These are phyloP conservation scores for Xylaria flabelliformis DNA, from an alignment of 495 filamentous ascomycete species.

Conservation along the genomic window DNA sequence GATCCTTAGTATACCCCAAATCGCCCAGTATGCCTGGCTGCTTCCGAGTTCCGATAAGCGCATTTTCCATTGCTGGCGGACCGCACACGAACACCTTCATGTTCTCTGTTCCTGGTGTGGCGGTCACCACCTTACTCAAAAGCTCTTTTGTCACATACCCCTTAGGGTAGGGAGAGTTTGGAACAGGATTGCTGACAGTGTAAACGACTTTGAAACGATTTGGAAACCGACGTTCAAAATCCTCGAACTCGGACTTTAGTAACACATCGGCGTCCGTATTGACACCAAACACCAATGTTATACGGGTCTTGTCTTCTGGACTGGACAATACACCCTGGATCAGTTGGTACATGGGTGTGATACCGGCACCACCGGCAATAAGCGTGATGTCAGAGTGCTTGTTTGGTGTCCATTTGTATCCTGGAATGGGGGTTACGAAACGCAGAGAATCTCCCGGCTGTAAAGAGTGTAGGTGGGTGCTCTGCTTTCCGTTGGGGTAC, in stretches of 20 bases:
- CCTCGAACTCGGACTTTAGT: conserved; percentile 59
- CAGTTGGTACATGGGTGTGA: conserved; percentile 69
- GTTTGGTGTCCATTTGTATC: conserved; percentile 62
- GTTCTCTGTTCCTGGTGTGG: conserved; percentile 45
- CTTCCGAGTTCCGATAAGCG: conserved; percentile 54
- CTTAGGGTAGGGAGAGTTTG: conserved; percentile 51
- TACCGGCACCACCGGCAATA: conserved; percentile 68
- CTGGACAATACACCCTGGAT: conserved; percentile 66
- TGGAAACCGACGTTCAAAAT: conserved; percentile 59
- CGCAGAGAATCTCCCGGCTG: conserved; percentile 64
- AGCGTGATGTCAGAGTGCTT: conserved; percentile 61
- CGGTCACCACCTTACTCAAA: conserved; percentile 53
- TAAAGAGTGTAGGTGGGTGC: conserved; percentile 65
- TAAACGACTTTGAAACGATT: conserved; percentile 65
- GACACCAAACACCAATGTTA: conserved; percentile 70
- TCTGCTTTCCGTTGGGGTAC: conserved; percentile 68
- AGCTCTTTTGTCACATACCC: conserved; percentile 65
- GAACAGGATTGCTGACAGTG: conserved; percentile 58
- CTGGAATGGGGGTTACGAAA: conserved; percentile 58
- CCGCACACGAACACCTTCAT: conserved; percentile 72
- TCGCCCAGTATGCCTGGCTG: conserved; percentile 53
- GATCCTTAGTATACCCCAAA: conserved; percentile 61
- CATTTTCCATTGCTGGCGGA: conserved; percentile 66
- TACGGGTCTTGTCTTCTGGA: conserved; percentile 65
- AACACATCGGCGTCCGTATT: conserved; percentile 69